Percentiles rank a stretch among this genome's conserved stretches.
Conservation (phyloP, 2,329 filamentous ascomycete genomes). For the Chrysoporthe cubensis region DNA sequence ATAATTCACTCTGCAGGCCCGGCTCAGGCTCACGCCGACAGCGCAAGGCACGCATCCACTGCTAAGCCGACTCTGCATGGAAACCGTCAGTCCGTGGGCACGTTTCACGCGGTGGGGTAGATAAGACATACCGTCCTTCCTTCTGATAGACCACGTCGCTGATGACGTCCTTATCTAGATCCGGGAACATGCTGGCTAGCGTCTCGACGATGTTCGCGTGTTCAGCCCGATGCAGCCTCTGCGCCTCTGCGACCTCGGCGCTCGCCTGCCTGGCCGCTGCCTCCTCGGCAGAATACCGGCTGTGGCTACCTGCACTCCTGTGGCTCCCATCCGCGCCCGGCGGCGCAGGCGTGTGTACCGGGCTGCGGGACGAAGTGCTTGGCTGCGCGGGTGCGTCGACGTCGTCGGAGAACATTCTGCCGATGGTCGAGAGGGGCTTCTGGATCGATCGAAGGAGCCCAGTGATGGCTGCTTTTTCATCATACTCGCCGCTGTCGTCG, state of each 20-base stretch:
- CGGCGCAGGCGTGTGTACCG: slow-evolving; percentile 40
- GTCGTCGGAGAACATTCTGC: slow-evolving; percentile 83
- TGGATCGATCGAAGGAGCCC: slow-evolving; percentile 90
- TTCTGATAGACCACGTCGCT: slow-evolving; percentile 96
- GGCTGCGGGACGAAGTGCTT: slow-evolving; percentile 42
- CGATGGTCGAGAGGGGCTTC: slow-evolving; percentile 86
- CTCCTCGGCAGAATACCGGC: slow-evolving; percentile 73
- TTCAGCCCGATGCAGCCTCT: slow-evolving; percentile 80
- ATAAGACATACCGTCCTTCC: slow-evolving; percentile 76
- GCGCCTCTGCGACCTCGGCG: slow-evolving; percentile 85
- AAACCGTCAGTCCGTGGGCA: background rate
- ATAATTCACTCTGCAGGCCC: background rate
- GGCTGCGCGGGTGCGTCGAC: slow-evolving; percentile 42
- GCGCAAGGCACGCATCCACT: slow-evolving; percentile 82
- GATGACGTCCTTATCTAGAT: slow-evolving; percentile 90
- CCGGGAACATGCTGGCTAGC: slow-evolving; percentile 93
- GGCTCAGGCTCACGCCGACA: slow-evolving; percentile 49
- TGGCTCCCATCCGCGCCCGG: slow-evolving; percentile 36
- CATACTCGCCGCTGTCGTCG: slow-evolving; percentile 55
- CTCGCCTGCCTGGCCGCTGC: slow-evolving; percentile 89
- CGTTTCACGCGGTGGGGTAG: background rate
- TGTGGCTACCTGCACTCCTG: slow-evolving; percentile 41
- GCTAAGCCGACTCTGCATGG: slow-evolving; percentile 72
- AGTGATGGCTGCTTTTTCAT: slow-evolving; percentile 80
- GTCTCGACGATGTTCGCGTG: slow-evolving; percentile 93